phyloP scores from a whole-genome alignment of 768 basidiomycete genomes.

The Macrocybe gigantea region DNA sequence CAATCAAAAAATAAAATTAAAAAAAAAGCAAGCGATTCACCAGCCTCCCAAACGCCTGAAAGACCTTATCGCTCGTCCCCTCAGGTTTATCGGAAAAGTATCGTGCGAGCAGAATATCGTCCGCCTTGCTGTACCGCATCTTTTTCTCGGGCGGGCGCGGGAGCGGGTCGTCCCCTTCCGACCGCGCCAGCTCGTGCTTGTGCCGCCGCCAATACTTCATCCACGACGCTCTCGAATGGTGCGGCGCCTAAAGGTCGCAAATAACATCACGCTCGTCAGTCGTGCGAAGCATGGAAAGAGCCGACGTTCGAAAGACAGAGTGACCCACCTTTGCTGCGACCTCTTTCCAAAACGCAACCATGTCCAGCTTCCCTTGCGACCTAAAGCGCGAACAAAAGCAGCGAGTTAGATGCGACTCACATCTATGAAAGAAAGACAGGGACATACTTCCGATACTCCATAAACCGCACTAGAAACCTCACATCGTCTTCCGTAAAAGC shows the following conservation, averaged over 20 bases:
- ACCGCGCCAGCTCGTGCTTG: constrained; percentile 72
- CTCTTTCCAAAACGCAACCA: constrained; percentile 79
- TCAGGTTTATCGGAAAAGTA: constrained; percentile 70
- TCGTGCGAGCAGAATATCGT: constrained; percentile 74
- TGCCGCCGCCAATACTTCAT: constrained; percentile 92
- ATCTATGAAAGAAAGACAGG: not conserved
- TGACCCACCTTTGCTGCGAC: constrained; percentile 55
- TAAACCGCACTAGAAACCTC: constrained; percentile 66
- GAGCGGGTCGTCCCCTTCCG: constrained; percentile 62
- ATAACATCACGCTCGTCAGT: too few relatives aligned
- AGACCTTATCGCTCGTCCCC: constrained; percentile 80
- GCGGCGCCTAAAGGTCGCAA: constrained; percentile 54
- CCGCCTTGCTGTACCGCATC: constrained; percentile 75
- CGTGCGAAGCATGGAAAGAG: constrained; percentile 1
- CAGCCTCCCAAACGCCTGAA: constrained; percentile 70
- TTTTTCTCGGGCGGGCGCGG: constrained; percentile 82
- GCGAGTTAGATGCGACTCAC: not conserved
- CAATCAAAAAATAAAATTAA: constrained; percentile 2
- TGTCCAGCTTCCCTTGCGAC: constrained; percentile 57
- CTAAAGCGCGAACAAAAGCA: constrained; percentile 16
- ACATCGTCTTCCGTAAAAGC: constrained; percentile 86
- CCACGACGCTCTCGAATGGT: constrained; percentile 90
- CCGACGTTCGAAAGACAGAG: constrained; percentile 2
- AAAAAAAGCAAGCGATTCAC: constrained; percentile 31
- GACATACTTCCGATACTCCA: constrained; percentile 70